phyloP scores from a whole-genome alignment of 441 rosid species.

The Lagerstroemia fauriei region DNA sequence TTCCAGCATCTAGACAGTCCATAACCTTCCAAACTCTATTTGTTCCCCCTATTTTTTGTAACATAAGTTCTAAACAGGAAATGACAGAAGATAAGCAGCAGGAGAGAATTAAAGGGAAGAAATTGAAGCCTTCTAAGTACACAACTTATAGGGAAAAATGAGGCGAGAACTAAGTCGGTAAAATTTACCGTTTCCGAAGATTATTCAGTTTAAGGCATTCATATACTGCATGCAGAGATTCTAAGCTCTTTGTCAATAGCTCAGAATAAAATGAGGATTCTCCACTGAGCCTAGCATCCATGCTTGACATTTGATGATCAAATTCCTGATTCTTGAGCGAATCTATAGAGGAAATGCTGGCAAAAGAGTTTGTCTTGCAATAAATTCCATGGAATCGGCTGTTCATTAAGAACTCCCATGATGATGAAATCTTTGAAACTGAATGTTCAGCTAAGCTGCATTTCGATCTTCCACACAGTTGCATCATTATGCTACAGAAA shows the following conservation, averaged over 20 bases:
- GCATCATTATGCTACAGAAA: conserved; percentile 61
- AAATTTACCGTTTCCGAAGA: conserved; percentile 82
- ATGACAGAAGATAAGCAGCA: background rate
- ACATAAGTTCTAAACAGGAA: background rate
- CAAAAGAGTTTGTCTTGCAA: conserved; percentile 44
- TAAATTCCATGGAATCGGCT: conserved; percentile 83
- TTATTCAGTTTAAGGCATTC: conserved; percentile 90
- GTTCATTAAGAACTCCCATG: conserved; percentile 86
- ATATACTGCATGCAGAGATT: conserved; percentile 83
- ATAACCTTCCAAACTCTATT: background rate
- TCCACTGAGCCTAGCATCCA: conserved; percentile 41
- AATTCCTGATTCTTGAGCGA: conserved; percentile 37
- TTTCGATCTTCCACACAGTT: conserved; percentile 58
- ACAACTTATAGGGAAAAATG: conserved; percentile 1
- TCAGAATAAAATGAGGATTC: conserved; percentile 50
- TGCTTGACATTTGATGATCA: conserved; percentile 39
- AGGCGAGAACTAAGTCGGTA: conserved; percentile 3
- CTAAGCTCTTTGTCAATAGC: conserved; percentile 64
- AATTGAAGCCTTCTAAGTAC: background rate
- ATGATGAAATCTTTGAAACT: conserved; percentile 42
- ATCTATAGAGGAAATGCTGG: conserved; percentile 42
- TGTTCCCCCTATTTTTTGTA: background rate
- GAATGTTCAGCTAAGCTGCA: conserved; percentile 41
- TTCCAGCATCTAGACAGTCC: background rate
- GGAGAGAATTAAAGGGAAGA: background rate